phyloP scores from a whole-genome alignment of 225 moss, liverwort and hornwort genomes.

The Polytrichum commune region DNA sequence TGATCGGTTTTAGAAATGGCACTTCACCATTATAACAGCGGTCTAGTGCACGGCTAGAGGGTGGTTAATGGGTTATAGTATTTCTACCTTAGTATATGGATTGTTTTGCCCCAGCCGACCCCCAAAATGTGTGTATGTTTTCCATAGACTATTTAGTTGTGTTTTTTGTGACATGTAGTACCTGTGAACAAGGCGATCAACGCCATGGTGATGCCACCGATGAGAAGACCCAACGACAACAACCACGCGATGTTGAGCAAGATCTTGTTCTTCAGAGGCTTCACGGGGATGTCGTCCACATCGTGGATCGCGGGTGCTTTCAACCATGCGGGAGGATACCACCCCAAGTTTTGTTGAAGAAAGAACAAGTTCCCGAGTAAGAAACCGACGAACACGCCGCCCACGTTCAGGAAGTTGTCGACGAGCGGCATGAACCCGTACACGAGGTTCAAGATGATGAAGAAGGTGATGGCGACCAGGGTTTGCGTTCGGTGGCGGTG shows the following conservation, averaged over 20 bases:
- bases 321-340: slow-evolving; percentile 33
- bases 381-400: slow-evolving; percentile 40
- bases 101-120: too few species aligned
- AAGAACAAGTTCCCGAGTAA: slow-evolving; percentile 39
- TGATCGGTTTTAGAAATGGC: too few species aligned
- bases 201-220: slow-evolving; percentile 22
- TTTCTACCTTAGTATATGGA: too few species aligned
- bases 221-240: slow-evolving; percentile 25
- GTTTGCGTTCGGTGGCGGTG: slow-evolving; percentile 22
- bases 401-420: slow-evolving; percentile 56
- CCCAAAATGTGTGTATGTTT: too few species aligned
- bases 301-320: slow-evolving; percentile 28
- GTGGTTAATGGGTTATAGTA: too few species aligned
- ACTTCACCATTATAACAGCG: too few species aligned
- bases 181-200: slow-evolving; percentile 48
- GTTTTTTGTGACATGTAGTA: not conserved
- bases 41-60: too few species aligned
- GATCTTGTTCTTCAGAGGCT: slow-evolving; percentile 37
- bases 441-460: slow-evolving; percentile 29
- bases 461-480: slow-evolving; percentile 27
- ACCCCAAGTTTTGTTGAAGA: slow-evolving; percentile 41
- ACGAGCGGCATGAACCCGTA: slow-evolving; percentile 50
- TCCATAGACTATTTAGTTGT: too few species aligned
- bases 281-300: slow-evolving; percentile 19
- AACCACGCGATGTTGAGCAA: slow-evolving; percentile 36